Percentiles rank a stretch among this genome's conserved stretches.
phyloP scores from a whole-genome alignment of 192 early-diverging fungal genomes.

The Glomus cerebriforme region DNA sequence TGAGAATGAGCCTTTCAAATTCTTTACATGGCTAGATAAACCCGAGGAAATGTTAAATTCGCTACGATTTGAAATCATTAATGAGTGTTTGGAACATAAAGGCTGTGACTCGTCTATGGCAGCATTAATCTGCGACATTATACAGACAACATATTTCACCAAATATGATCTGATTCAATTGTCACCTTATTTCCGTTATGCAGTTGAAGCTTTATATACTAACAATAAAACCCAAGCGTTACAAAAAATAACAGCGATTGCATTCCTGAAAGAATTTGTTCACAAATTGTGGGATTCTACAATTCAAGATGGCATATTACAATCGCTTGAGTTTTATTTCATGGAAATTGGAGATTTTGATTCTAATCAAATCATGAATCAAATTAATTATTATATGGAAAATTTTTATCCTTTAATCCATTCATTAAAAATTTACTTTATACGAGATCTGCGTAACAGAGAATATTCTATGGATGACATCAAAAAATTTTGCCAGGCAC shows the following conservation, averaged over 20 bases:
- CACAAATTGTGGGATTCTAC: conserved; percentile 1
- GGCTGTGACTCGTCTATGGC: conserved; percentile 12
- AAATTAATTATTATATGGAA: conserved; percentile 20
- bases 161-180: neutral
- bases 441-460: conserved; percentile 5
- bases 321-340: conserved; percentile 12
- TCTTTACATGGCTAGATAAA: neutral
- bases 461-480: conserved; percentile 29
- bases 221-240: neutral
- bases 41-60: neutral
- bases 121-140: conserved; percentile 32
- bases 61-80: conserved; percentile 14
- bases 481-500: conserved; percentile 19
- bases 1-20: neutral
- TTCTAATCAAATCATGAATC: neutral
- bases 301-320: neutral
- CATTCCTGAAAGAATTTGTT: conserved; percentile 31
- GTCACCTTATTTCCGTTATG: neutral
- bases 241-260: conserved; percentile 28
- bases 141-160: conserved; percentile 19
- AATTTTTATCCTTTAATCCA: neutral
- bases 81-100: neutral
- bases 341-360: conserved; percentile 24
- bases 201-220: neutral
- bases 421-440: conserved; percentile 27